Evolutionary conservation across 2,329 filamentous ascomycete genomes (phyloP).

Genomic region (Septoria linicola): DNA sequence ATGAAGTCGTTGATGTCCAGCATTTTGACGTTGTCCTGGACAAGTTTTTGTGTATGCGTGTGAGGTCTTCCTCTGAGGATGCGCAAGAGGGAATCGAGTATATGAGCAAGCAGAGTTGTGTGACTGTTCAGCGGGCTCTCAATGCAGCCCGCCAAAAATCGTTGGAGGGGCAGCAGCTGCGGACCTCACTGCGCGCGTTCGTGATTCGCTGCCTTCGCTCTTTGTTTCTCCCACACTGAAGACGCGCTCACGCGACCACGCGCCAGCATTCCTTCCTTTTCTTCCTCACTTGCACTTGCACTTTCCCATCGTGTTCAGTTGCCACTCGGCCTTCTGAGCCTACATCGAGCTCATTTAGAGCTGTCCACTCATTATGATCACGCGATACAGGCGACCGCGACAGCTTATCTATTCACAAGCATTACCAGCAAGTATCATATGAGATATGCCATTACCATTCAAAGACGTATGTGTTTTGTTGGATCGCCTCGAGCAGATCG

Average conservation of each 20-base stretch:
- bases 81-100: neutral
- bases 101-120: neutral
- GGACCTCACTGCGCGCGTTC: neutral
- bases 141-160: slow-evolving; percentile 9
- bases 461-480: slow-evolving; percentile 71
- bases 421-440: slow-evolving; percentile 1
- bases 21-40: slow-evolving; percentile 31
- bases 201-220: neutral
- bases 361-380: slow-evolving; percentile 3
- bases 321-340: neutral
- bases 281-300: neutral
- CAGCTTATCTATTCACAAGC: neutral
- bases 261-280: slow-evolving; percentile 1
- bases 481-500: slow-evolving; percentile 60
- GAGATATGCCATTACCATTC: slow-evolving; percentile 65
- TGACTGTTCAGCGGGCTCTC: slow-evolving; percentile 4
- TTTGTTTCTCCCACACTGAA: neutral
- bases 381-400: neutral
- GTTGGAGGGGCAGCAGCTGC: neutral
- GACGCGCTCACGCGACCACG: slow-evolving; percentile 10
- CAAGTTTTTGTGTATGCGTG: neutral
- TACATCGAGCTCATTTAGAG: neutral
- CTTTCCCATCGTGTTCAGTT: neutral
- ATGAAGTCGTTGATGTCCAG: slow-evolving; percentile 54
- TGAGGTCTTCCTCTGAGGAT: slow-evolving; percentile 1